phyloP scores from a whole-genome alignment of 2,329 filamentous ascomycete genomes.

The Penicillium janthinellum region DNA sequence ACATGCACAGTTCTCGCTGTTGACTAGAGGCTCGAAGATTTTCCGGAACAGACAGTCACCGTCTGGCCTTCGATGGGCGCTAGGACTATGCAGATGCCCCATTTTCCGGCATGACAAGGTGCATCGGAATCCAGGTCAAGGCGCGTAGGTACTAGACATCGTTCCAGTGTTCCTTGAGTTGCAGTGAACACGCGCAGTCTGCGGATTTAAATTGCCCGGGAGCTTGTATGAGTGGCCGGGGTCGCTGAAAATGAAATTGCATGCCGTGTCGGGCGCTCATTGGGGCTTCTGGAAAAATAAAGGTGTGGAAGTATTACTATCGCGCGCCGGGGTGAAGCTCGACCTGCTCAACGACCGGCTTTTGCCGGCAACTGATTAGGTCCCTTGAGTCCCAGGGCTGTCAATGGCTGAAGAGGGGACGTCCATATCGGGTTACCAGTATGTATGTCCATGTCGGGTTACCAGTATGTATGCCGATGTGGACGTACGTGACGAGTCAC shows the following conservation, averaged over 20 bases:
- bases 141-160: not conserved
- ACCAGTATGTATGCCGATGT: slow-evolving; percentile 14
- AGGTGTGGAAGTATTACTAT: not conserved
- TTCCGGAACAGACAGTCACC: slow-evolving; percentile 3
- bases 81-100: slow-evolving; percentile 10
- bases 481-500: slow-evolving; percentile 2
- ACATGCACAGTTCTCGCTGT: slow-evolving; percentile 2
- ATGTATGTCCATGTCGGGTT: slow-evolving; percentile 18
- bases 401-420: slow-evolving; percentile 13
- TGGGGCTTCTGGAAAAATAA: slow-evolving; percentile 6
- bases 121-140: slow-evolving; percentile 5
- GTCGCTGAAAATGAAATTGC: slow-evolving; percentile 5
- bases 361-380: slow-evolving; percentile 1
- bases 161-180: not conserved
- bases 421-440: slow-evolving; percentile 17
- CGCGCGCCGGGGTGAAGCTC: not conserved
- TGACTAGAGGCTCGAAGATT: slow-evolving; percentile 4
- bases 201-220: not conserved
- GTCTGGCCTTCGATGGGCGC: slow-evolving; percentile 11
- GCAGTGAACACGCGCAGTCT: not conserved
- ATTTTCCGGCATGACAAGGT: slow-evolving; percentile 5
- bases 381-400: not conserved
- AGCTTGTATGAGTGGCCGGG: slow-evolving; percentile 3
- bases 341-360: not conserved
- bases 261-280: slow-evolving; percentile 19